These are phyloP conservation scores for Bipolaris zeicola DNA, from an alignment of 2,329 filamentous ascomycete genomes.

Conservation along the genomic window DNA sequence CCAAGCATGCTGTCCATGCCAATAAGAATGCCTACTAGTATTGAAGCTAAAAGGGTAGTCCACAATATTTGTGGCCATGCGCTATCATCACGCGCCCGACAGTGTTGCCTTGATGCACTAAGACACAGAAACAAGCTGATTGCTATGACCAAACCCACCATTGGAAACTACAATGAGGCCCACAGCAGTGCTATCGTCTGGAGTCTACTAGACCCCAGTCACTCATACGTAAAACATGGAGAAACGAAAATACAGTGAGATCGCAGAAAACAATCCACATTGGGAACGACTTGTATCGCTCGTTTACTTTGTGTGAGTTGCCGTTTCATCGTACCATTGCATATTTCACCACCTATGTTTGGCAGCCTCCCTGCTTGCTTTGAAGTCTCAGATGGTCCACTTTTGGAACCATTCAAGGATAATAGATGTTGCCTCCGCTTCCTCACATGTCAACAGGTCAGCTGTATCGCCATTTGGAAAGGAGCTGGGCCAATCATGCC, in stretches of 20 bases:
- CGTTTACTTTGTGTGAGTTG: background rate
- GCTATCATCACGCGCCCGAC: background rate
- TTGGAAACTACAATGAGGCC: background rate
- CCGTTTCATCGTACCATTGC: background rate
- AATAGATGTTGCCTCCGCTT: constrained; percentile 39
- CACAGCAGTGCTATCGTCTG: background rate
- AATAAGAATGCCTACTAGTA: background rate
- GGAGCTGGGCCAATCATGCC: constrained; percentile 51
- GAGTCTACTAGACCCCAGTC: too few species aligned
- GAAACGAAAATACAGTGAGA: too few species aligned
- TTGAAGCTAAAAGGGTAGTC: background rate
- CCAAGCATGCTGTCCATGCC: background rate
- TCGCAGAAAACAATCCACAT: too few species aligned
- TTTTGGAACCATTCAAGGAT: constrained; percentile 41
- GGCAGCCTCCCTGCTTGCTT: background rate
- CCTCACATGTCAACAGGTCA: constrained; percentile 33
- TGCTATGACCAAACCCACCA: background rate
- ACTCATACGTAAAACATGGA: too few species aligned
- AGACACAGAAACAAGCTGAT: background rate
- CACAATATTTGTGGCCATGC: background rate
- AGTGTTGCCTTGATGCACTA: background rate
- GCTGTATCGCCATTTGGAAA: constrained; percentile 36
- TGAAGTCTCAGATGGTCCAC: constrained; percentile 27
- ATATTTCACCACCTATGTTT: too few species aligned
- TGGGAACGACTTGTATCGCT: background rate